Conservation (phyloP, 228 moss, liverwort and hornwort species). For the Sphagnum magellanicum region DNA sequence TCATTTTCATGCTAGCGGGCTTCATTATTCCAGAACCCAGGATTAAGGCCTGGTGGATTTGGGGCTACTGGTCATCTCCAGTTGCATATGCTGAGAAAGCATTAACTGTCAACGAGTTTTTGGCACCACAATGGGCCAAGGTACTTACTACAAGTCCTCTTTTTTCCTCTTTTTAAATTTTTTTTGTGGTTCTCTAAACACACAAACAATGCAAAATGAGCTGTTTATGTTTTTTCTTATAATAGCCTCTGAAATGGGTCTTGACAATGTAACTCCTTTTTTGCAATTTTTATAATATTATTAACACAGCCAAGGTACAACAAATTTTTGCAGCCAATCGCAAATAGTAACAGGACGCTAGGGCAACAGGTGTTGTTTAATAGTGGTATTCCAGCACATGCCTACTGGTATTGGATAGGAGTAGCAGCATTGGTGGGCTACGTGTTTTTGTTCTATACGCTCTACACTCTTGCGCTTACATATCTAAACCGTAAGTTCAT, state of each 20-base stretch:
- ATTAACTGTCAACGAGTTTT: conserved; percentile 75
- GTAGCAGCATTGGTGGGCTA: conserved; percentile 48
- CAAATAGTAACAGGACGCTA: conserved; percentile 1
- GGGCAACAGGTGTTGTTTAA: conserved; percentile 49
- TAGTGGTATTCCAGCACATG: conserved; percentile 38
- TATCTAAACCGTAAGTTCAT: conserved; percentile 54
- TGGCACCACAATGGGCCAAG: conserved; percentile 56
- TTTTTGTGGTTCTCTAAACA: too few species aligned
- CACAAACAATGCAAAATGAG: too few species aligned
- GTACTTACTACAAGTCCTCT: too few species aligned
- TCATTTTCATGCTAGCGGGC: conserved; percentile 65
- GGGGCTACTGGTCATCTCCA: conserved; percentile 93
- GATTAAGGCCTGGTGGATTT: conserved; percentile 85
- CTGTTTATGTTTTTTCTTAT: too few species aligned
- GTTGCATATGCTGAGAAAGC: conserved; percentile 71
- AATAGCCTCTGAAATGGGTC: too few species aligned
- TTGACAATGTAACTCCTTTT: too few species aligned
- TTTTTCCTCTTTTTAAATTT: too few species aligned
- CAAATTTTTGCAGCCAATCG: too few species aligned
- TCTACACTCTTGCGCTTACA: conserved; percentile 63
- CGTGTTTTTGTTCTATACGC: conserved; percentile 54
- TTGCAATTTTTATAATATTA: too few species aligned
- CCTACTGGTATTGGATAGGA: conserved; percentile 78
- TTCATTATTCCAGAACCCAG: conserved; percentile 62
- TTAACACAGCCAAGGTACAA: too few species aligned